These are phyloP conservation scores for Penicillium sp. DNA, from an alignment of 2,329 filamentous ascomycete genomes.

Conservation along the genomic window DNA sequence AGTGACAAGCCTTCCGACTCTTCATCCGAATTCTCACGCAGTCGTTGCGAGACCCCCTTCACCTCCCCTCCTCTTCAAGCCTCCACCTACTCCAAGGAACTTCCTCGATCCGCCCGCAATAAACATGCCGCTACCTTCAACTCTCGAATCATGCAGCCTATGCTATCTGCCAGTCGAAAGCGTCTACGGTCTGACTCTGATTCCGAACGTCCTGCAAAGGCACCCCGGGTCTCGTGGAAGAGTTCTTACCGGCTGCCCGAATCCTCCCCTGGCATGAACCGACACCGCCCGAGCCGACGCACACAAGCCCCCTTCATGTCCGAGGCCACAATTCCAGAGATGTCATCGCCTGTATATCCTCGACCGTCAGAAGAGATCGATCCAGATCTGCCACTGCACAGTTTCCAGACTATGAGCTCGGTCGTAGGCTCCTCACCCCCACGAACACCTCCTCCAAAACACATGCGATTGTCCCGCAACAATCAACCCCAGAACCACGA, in stretches of 20 bases:
- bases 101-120: constrained; percentile 56
- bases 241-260: constrained; percentile 72
- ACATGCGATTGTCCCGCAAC: constrained; percentile 49
- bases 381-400: constrained; percentile 65
- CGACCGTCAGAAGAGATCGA: constrained; percentile 68
- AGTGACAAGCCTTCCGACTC: constrained; percentile 82
- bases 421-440: constrained; percentile 76
- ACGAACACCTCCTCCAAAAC: constrained; percentile 70
- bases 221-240: constrained; percentile 68
- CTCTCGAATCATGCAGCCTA: constrained; percentile 43
- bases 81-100: constrained; percentile 78
- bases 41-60: constrained; percentile 49
- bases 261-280: constrained; percentile 80
- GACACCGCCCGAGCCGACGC: constrained; percentile 71
- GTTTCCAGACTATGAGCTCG: constrained; percentile 42
- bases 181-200: constrained; percentile 66
- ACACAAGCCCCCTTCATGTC: constrained; percentile 77
- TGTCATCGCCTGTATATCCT: constrained; percentile 49
- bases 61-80: constrained; percentile 84
- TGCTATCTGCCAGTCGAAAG: constrained; percentile 58
- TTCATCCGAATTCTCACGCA: constrained; percentile 76
- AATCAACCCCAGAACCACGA: constrained; percentile 61
- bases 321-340: constrained; percentile 66
- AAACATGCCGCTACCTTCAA: constrained; percentile 47
- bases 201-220: constrained; percentile 56